phyloP scores from a whole-genome alignment of 805 yeast genomes.

The Tetrapisispora arboricola region DNA sequence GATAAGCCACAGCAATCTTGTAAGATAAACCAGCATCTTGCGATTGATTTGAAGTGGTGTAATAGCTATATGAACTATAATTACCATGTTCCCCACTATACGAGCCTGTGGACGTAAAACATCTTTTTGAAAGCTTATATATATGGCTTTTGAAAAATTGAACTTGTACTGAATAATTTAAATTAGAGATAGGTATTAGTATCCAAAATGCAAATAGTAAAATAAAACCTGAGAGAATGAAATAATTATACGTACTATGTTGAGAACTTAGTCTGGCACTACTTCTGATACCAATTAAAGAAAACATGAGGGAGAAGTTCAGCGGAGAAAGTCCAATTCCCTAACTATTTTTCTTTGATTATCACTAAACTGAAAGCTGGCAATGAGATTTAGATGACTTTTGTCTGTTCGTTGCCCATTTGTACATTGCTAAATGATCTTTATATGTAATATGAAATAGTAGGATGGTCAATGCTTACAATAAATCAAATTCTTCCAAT shows the following conservation, averaged over 20 bases:
- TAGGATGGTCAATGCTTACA: too few species aligned
- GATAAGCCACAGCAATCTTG: slow-evolving; percentile 57
- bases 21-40: slow-evolving; percentile 30
- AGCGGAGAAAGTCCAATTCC: too few species aligned
- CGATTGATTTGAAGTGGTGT: slow-evolving; percentile 1
- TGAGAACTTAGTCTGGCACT: slow-evolving; percentile 7
- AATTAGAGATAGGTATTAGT: slow-evolving; percentile 4
- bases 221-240: slow-evolving; percentile 7
- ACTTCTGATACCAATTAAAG: slow-evolving; percentile 10
- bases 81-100: neutral
- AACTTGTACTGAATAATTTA: slow-evolving; percentile 12
- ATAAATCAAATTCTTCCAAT: too few species aligned
- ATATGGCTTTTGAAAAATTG: slow-evolving; percentile 13
- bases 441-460: too few species aligned
- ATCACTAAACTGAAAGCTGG: too few species aligned
- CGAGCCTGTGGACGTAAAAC: slow-evolving; percentile 10
- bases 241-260: slow-evolving; percentile 15
- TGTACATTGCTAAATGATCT: too few species aligned
- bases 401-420: too few species aligned
- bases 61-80: neutral
- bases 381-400: too few species aligned
- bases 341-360: too few species aligned
- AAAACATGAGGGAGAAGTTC: slow-evolving; percentile 11
- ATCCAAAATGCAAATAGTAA: slow-evolving; percentile 6
- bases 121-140: slow-evolving; percentile 11